Evolutionary conservation across 768 basidiomycete genomes (phyloP).

Genomic region (Chalciporus chontae): DNA sequence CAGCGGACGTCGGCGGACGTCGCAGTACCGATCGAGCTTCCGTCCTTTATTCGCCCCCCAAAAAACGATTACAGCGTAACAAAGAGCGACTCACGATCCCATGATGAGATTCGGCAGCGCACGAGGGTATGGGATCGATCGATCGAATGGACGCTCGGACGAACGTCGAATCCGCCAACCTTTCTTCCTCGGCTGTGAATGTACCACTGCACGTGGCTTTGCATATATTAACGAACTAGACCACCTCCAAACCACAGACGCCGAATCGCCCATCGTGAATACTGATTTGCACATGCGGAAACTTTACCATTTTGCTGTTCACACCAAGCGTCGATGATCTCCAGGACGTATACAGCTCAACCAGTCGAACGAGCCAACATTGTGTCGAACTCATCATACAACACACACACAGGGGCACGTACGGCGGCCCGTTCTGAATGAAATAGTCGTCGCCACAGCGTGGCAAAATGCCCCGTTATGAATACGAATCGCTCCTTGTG

Average conservation of each 20-base stretch:
- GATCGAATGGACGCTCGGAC: not conserved
- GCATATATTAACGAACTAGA: not conserved
- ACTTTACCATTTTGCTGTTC: no score
- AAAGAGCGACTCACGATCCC: not conserved
- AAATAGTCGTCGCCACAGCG: not conserved
- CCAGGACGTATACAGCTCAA: not conserved
- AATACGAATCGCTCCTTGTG: not conserved
- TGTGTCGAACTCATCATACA: not conserved
- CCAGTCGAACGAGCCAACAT: no score
- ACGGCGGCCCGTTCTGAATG: not conserved
- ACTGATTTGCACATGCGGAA: no score
- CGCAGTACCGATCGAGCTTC: not conserved
- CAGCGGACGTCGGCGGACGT: not conserved
- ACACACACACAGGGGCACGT: not conserved
- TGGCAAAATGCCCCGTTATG: not conserved
- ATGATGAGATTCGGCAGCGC: not conserved
- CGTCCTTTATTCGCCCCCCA: no score
- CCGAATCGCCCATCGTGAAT: no score
- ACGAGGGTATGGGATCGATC: not conserved
- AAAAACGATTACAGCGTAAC: not conserved
- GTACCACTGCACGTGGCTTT: not conserved
- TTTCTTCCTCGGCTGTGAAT: not conserved
- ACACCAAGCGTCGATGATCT: not conserved
- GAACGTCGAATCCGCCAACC: not conserved
- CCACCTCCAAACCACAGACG: not conserved